Evolutionary conservation across 1,284 basidiomycete species (phyloP).

Genomic region (Chalciporus sp.): DNA sequence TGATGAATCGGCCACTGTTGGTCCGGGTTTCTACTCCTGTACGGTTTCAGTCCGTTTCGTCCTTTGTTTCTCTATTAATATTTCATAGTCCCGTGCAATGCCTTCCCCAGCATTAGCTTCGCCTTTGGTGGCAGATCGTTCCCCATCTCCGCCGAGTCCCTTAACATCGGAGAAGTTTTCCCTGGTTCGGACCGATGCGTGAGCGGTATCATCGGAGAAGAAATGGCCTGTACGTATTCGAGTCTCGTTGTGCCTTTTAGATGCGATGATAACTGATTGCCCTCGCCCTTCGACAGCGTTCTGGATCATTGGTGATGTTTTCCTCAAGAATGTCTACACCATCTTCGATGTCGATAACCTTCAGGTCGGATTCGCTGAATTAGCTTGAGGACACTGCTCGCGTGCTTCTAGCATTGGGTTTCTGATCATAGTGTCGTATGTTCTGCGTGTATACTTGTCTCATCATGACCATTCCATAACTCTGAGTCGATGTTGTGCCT

Average conservation of each 20-base stretch:
- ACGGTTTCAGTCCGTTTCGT: background rate
- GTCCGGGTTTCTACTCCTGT: constrained; percentile 12
- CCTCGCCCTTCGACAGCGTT: background rate
- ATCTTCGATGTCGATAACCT: constrained; percentile 10
- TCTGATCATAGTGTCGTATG: too few species aligned
- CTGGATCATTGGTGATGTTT: constrained; percentile 14
- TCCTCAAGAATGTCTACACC: constrained; percentile 17
- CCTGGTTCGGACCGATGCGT: constrained; percentile 35
- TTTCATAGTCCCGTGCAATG: constrained; percentile 43
- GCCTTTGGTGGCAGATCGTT: constrained; percentile 44
- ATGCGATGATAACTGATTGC: background rate
- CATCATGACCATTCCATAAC: too few species aligned
- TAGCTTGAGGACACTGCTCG: constrained; percentile 1
- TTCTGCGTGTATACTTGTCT: too few species aligned
- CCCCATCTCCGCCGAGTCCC: constrained; percentile 36
- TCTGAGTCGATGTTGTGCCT: too few species aligned
- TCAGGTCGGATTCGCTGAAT: constrained; percentile 18
- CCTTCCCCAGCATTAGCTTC: constrained; percentile 40
- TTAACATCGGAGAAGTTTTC: constrained; percentile 39
- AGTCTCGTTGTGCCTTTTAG: too few species aligned
- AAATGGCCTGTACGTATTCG: background rate
- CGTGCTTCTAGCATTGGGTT: too few species aligned
- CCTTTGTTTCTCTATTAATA: constrained; percentile 27
- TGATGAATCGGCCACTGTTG: background rate
- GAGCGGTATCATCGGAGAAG: constrained; percentile 11